Percentiles rank a stretch among this genome's conserved stretches.
phyloP scores from a whole-genome alignment of 768 basidiomycete species.

The Podaxis mareebaensis region DNA sequence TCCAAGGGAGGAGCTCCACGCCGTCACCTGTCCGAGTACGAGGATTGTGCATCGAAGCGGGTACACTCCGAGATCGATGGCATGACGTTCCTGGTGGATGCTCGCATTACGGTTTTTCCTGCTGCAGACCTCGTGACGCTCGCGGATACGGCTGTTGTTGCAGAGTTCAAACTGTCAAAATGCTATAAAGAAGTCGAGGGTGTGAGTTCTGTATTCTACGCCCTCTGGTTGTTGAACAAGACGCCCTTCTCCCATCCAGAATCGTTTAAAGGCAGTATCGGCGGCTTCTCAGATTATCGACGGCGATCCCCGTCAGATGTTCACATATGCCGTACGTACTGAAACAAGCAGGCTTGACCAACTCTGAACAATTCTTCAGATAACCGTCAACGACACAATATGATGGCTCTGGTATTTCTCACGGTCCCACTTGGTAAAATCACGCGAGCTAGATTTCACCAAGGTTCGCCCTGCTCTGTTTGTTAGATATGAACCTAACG shows the following conservation, averaged over 20 bases:
- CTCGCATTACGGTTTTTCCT: background rate
- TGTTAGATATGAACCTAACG: background rate
- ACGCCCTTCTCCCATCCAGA: background rate
- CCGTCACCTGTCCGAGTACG: background rate
- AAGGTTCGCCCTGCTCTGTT: background rate
- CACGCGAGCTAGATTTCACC: background rate
- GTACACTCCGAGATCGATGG: background rate
- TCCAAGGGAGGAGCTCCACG: background rate
- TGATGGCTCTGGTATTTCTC: constrained; percentile 11
- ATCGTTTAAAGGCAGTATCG: background rate
- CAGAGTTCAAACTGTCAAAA: background rate
- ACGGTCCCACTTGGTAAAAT: constrained; percentile 7
- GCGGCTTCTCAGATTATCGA: background rate
- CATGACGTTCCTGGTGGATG: background rate
- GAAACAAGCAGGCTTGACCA: no score
- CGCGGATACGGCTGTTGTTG: background rate
- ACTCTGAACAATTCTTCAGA: background rate
- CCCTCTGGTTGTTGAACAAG: background rate
- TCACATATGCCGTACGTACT: background rate
- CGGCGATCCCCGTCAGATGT: background rate
- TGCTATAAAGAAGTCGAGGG: background rate
- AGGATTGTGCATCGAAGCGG: background rate
- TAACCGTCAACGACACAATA: constrained; percentile 2
- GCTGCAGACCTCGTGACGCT: background rate
- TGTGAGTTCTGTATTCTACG: background rate